Evolutionary conservation across 768 basidiomycete species (phyloP).

Genomic region (Termitomyces sp.): DNA sequence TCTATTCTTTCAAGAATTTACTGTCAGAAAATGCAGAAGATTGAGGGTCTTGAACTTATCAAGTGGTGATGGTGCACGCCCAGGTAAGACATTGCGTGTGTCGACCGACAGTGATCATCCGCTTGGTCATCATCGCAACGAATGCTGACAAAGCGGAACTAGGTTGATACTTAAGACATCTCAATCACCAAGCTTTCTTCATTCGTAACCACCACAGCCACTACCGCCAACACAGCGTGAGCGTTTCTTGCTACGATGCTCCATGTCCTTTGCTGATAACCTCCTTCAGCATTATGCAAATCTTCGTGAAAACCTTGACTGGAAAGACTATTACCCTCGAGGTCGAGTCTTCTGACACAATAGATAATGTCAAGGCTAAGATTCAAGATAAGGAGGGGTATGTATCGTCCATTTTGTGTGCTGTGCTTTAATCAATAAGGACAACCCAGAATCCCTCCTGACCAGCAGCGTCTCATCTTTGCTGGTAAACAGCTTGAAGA

Average conservation of each 20-base stretch:
- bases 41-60: too few relatives aligned
- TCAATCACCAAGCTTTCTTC: background rate
- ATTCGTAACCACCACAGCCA: constrained; percentile 7
- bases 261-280: background rate
- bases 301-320: constrained; percentile 15
- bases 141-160: constrained; percentile 11
- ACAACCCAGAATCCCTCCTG: constrained; percentile 3
- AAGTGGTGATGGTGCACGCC: too few relatives aligned
- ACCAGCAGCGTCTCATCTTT: constrained; percentile 9
- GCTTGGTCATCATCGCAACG: background rate
- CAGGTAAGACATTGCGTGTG: too few relatives aligned
- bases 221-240: constrained; percentile 3
- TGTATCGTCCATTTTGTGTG: background rate
- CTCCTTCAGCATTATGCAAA: constrained; percentile 12
- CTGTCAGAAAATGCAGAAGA: background rate
- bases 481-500: constrained; percentile 7
- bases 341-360: constrained; percentile 8
- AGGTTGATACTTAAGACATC: constrained; percentile 9
- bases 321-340: constrained; percentile 11
- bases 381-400: constrained; percentile 12
- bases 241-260: background rate
- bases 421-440: background rate
- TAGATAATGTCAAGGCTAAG: constrained; percentile 9
- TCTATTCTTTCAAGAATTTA: too few relatives aligned
- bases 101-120: too few relatives aligned